Percentiles rank a stretch among this genome's conserved stretches.
These are phyloP conservation scores for Sergeia podlipaevii DNA, from an alignment of 208 protist species.

Conservation along the genomic window DNA sequence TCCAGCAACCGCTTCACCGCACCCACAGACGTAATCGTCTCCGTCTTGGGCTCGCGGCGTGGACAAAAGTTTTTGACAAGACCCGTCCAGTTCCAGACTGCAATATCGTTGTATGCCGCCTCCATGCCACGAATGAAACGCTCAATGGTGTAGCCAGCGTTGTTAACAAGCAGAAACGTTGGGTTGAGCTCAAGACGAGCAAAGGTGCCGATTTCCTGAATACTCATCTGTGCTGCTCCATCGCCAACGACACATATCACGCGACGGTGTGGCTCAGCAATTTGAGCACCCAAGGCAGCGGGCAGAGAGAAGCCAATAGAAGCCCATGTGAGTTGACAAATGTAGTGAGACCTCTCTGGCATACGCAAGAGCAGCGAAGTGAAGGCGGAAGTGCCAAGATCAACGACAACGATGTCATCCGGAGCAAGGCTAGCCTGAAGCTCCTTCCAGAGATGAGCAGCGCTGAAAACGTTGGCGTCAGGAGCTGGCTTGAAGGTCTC, in stretches of 20 bases:
- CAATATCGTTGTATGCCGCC: slow-evolving; percentile 46
- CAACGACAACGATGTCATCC: slow-evolving; percentile 39
- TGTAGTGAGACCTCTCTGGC: slow-evolving; percentile 17
- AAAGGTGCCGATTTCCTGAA: slow-evolving; percentile 39
- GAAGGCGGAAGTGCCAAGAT: slow-evolving; percentile 46
- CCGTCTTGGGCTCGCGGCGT: neutral
- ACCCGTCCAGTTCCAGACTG: slow-evolving; percentile 31
- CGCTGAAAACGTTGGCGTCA: slow-evolving; percentile 15
- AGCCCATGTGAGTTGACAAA: slow-evolving; percentile 38
- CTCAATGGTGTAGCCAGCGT: slow-evolving; percentile 56
- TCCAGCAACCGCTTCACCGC: slow-evolving; percentile 8
- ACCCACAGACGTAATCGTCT: neutral
- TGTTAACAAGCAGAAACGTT: slow-evolving; percentile 39
- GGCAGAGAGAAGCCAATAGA: slow-evolving; percentile 56
- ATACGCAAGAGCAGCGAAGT: slow-evolving; percentile 30
- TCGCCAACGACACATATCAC: slow-evolving; percentile 46
- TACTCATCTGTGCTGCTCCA: slow-evolving; percentile 54
- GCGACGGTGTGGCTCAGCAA: slow-evolving; percentile 35
- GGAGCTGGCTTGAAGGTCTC: slow-evolving; percentile 11
- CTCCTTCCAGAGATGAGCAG: slow-evolving; percentile 42
- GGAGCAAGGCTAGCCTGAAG: slow-evolving; percentile 30
- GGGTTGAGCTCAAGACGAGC: slow-evolving; percentile 18
- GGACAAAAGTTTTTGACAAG: slow-evolving; percentile 18
- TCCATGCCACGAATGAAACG: slow-evolving; percentile 38
- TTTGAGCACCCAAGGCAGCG: slow-evolving; percentile 39